These are phyloP conservation scores for Nicotiana undulata DNA, from an alignment of 257 asterid species.

Conservation along the genomic window DNA sequence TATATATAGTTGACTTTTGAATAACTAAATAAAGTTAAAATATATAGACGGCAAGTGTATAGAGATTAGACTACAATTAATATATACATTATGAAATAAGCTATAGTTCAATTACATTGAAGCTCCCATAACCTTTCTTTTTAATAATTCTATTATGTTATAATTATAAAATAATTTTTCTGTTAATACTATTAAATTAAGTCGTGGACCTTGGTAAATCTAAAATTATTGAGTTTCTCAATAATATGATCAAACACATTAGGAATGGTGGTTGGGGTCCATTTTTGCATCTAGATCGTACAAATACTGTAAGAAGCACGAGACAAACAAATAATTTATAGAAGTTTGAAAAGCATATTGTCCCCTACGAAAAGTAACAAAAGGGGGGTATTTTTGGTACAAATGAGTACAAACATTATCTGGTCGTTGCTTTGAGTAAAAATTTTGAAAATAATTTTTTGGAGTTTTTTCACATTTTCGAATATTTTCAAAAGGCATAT, in stretches of 20 bases:
- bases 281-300: neutral
- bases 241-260: neutral
- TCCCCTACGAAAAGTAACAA: neutral
- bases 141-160: no score
- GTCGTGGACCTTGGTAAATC: neutral
- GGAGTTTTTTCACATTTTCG: no score
- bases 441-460: no score
- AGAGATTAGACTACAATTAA: no score
- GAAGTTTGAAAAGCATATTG: neutral
- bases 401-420: neutral
- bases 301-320: neutral
- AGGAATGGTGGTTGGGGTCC: neutral
- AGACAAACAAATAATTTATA: neutral
- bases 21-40: neutral
- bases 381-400: neutral
- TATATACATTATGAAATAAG: no score
- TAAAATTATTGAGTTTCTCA: neutral
- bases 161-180: no score
- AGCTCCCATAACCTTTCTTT: neutral
- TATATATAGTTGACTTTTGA: neutral
- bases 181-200: neutral
- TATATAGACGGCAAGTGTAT: no score
- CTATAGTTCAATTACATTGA: neutral
- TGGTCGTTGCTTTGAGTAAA: neutral
- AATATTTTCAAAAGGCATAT: no score